These are phyloP conservation scores for Baorangia bicolor DNA, from an alignment of 768 basidiomycete species.

Conservation along the genomic window DNA sequence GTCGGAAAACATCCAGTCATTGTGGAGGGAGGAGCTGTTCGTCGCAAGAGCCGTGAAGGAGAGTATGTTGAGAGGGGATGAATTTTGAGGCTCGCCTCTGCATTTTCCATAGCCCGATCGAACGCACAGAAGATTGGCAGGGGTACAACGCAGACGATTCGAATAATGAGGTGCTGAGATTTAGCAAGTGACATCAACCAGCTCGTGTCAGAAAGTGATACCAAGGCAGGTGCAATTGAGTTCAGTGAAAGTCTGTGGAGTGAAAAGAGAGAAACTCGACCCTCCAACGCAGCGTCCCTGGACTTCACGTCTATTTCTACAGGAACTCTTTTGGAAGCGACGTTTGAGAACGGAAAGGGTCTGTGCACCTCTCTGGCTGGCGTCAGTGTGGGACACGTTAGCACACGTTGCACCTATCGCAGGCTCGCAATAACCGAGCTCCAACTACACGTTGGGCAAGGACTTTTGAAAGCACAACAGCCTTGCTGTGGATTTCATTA, in stretches of 20 bases:
- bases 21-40: conserved; percentile 63
- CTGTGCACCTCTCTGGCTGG: too few species aligned
- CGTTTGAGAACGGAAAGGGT: too few species aligned
- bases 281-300: too few species aligned
- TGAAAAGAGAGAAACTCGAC: not conserved
- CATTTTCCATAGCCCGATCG: not conserved
- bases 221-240: not conserved
- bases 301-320: too few species aligned
- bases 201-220: not conserved
- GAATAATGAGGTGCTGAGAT: not conserved
- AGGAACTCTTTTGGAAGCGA: too few species aligned
- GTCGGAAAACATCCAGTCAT: conserved; percentile 38
- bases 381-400: too few species aligned
- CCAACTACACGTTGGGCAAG: too few species aligned
- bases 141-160: not conserved
- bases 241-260: not conserved
- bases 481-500: too few species aligned
- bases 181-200: not conserved
- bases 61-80: conserved; percentile 45
- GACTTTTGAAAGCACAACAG: too few species aligned
- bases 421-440: too few species aligned
- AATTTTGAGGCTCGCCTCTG: conserved; percentile 39
- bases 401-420: too few species aligned
- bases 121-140: not conserved
- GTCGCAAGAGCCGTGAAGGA: conserved; percentile 50